Conservation (phyloP, 108 stramenopile species). For the Discostella stelligeroides region DNA sequence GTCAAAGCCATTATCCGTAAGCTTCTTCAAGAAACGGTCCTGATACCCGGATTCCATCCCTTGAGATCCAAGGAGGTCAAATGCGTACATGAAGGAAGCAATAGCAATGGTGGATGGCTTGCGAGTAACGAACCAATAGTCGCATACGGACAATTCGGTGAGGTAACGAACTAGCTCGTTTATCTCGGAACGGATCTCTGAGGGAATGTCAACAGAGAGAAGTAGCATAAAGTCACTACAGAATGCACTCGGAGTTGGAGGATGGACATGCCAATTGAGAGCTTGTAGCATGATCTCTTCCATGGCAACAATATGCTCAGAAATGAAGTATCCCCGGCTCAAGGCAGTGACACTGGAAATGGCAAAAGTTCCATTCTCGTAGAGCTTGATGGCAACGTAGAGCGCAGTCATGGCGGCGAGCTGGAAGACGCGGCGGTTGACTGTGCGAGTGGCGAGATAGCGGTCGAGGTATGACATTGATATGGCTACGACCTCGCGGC, state of each 20-base stretch:
- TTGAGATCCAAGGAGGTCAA: too few species aligned
- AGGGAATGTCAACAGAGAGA: slow-evolving; percentile 34
- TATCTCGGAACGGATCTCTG: slow-evolving; percentile 41
- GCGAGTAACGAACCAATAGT: slow-evolving; percentile 65
- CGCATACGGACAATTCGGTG: slow-evolving; percentile 68
- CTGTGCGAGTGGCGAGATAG: slow-evolving; percentile 52
- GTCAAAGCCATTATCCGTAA: too few species aligned
- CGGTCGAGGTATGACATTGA: slow-evolving; percentile 72
- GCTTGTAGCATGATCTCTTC: slow-evolving; percentile 60
- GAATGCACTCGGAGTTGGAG: slow-evolving; percentile 67
- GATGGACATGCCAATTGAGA: slow-evolving; percentile 67
- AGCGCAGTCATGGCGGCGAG: slow-evolving; percentile 71
- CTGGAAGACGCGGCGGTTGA: slow-evolving; percentile 66
- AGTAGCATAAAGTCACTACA: slow-evolving; percentile 56
- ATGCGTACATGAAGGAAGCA: not conserved
- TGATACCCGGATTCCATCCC: too few species aligned
- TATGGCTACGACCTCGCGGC: slow-evolving; percentile 65
- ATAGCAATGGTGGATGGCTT: not conserved
- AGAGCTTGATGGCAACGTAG: slow-evolving; percentile 75
- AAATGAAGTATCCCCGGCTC: slow-evolving; percentile 69
- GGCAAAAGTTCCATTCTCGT: slow-evolving; percentile 54
- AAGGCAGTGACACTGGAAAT: slow-evolving; percentile 70
- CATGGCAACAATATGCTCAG: slow-evolving; percentile 70
- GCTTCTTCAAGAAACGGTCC: too few species aligned
- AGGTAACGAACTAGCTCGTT: slow-evolving; percentile 69